These are phyloP conservation scores for Leccinum broughii DNA, from an alignment of 768 basidiomycete species.

Conservation along the genomic window DNA sequence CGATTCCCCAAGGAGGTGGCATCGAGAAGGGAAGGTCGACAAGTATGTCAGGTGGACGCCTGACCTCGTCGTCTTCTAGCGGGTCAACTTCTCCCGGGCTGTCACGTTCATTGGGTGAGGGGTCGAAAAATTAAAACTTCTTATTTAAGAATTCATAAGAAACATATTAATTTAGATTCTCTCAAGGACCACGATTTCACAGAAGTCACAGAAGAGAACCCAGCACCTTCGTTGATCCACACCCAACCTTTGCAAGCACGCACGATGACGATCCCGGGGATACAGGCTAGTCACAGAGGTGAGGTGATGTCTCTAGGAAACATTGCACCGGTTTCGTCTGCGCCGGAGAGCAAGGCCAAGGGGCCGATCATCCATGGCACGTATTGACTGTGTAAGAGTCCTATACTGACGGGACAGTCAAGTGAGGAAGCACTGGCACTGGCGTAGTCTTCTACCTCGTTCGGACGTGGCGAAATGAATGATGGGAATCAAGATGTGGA, in stretches of 20 bases:
- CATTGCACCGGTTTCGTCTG: conserved; percentile 49
- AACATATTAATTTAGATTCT: conserved; percentile 11
- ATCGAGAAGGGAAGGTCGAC: conserved; percentile 28
- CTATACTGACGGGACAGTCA: conserved; percentile 34
- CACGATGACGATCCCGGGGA: conserved; percentile 86
- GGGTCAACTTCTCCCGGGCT: conserved; percentile 30
- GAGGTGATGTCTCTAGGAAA: conserved; percentile 87
- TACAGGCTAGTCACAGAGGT: conserved; percentile 78
- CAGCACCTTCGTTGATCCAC: conserved; percentile 54
- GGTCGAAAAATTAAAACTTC: not conserved
- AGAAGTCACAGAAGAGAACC: conserved; percentile 29
- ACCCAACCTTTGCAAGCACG: conserved; percentile 73
- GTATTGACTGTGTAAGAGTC: conserved; percentile 74
- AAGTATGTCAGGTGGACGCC: conserved; percentile 28
- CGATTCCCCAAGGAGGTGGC: conserved; percentile 30
- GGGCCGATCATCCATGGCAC: conserved; percentile 64
- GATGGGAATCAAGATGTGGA: conserved; percentile 33
- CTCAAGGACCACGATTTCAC: conserved; percentile 35
- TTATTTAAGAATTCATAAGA: no score
- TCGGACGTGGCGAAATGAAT: conserved; percentile 11
- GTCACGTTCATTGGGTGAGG: conserved; percentile 37
- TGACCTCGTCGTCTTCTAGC: conserved; percentile 25
- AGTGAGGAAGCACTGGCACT: conserved; percentile 15
- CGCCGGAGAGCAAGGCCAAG: conserved; percentile 34
- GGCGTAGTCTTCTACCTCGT: conserved; percentile 5